phyloP scores from a whole-genome alignment of 164 flowering plant genomes.

The Piper longum region DNA sequence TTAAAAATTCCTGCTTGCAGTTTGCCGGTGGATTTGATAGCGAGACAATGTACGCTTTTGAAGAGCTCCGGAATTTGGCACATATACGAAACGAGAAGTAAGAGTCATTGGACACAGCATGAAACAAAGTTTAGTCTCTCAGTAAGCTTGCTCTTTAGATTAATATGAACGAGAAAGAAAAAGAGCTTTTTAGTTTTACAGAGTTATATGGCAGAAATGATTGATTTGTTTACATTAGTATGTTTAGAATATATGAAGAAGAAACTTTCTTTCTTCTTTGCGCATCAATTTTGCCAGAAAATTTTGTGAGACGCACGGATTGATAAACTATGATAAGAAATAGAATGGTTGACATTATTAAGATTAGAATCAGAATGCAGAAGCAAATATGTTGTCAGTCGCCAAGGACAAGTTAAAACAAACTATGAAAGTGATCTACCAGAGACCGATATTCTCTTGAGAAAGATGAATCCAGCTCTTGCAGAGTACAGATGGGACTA shows the following conservation, averaged over 20 bases:
- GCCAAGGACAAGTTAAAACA: too few species aligned
- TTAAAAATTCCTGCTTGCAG: constrained; percentile 23
- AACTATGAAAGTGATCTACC: too few species aligned
- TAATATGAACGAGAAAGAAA: background rate
- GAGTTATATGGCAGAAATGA: too few species aligned
- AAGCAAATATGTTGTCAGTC: too few species aligned
- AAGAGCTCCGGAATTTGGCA: constrained; percentile 70
- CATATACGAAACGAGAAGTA: constrained; percentile 35
- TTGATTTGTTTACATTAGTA: background rate
- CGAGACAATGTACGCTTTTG: constrained; percentile 89
- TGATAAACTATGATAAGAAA: background rate
- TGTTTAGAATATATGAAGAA: background rate
- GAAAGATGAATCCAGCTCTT: too few species aligned
- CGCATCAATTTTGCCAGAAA: background rate
- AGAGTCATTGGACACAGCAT: background rate
- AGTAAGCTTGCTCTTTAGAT: constrained; percentile 17
- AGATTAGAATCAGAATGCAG: too few species aligned
- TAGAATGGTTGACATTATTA: background rate
- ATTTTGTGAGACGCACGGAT: background rate
- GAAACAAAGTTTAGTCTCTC: constrained; percentile 27
- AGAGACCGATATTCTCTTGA: too few species aligned
- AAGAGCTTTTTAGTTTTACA: background rate
- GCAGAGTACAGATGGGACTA: too few species aligned
- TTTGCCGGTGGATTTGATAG: constrained; percentile 97
- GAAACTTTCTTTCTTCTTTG: background rate